Evolutionary conservation across 768 basidiomycete genomes (phyloP).

Genomic region (Suillus paluster): DNA sequence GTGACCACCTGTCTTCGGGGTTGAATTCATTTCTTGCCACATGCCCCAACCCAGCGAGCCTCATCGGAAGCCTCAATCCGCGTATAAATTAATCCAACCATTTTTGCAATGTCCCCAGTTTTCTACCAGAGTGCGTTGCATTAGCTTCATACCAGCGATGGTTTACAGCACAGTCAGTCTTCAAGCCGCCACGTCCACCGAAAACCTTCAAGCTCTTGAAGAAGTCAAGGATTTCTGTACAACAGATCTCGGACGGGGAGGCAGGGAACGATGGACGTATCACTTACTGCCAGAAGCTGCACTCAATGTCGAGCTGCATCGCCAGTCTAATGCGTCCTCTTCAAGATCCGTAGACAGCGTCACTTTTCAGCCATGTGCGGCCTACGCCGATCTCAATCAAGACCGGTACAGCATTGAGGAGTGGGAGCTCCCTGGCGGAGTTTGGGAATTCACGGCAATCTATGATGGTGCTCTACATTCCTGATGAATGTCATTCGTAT

Average conservation of each 20-base stretch:
- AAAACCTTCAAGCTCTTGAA: conserved; percentile 52
- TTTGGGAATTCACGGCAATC: conserved; percentile 49
- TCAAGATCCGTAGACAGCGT: conserved; percentile 40
- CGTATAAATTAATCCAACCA: conserved; percentile 10
- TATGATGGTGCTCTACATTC: conserved; percentile 44
- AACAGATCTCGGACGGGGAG: conserved; percentile 59
- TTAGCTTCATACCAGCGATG: conserved; percentile 18
- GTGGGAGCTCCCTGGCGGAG: conserved; percentile 45
- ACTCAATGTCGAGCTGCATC: conserved; percentile 44
- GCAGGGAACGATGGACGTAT: conserved; percentile 58
- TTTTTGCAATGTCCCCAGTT: not conserved
- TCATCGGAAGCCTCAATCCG: conserved; percentile 7
- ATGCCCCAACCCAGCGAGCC: conserved; percentile 20
- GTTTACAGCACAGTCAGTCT: conserved; percentile 45
- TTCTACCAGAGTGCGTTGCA: not conserved
- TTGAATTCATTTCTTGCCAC: conserved; percentile 18
- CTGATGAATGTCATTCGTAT: conserved; percentile 2
- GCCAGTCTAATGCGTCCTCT: conserved; percentile 41
- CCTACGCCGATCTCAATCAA: conserved; percentile 42
- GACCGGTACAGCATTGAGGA: conserved; percentile 46
- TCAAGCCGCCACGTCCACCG: conserved; percentile 48
- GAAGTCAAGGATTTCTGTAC: conserved; percentile 56
- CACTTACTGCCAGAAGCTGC: conserved; percentile 46
- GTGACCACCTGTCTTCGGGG: conserved; percentile 14
- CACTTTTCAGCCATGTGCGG: conserved; percentile 47